Evolutionary conservation across 2,329 filamentous ascomycete genomes (phyloP).

Genomic region (Chrysosporium keratinophilum): DNA sequence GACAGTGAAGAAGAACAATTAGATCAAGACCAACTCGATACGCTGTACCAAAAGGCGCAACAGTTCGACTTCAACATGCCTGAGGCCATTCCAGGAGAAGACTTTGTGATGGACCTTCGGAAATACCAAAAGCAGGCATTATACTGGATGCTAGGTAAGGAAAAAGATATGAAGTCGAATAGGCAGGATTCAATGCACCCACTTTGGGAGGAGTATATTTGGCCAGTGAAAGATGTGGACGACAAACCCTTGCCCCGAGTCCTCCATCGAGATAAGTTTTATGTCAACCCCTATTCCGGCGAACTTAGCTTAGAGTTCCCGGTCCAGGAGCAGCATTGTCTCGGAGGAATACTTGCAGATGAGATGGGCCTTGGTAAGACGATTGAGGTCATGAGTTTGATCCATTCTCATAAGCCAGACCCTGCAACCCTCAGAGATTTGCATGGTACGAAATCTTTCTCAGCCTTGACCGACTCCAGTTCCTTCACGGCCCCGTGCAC

Average conservation of each 20-base stretch:
- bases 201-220: conserved; percentile 89
- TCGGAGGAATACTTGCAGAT: conserved; percentile 87
- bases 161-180: conserved; percentile 63
- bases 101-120: conserved; percentile 71
- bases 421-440: conserved; percentile 22
- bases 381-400: conserved; percentile 91
- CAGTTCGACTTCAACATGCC: conserved; percentile 92
- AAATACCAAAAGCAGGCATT: conserved; percentile 94
- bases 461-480: conserved; percentile 30
- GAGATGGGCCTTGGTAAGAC: conserved; percentile 98
- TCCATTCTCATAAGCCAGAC: conserved; percentile 70
- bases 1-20: conserved; percentile 79
- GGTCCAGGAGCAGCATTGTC: conserved; percentile 83
- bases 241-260: conserved; percentile 62
- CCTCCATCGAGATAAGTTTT: conserved; percentile 62
- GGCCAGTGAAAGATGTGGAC: conserved; percentile 80
- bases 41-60: conserved; percentile 89
- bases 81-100: conserved; percentile 68
- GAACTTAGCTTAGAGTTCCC: conserved; percentile 88
- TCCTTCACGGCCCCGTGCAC: conserved; percentile 66
- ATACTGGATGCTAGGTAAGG: conserved; percentile 93
- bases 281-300: conserved; percentile 93
- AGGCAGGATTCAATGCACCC: conserved; percentile 84
- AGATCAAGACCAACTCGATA: conserved; percentile 89
- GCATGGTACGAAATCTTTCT: background rate